These are phyloP conservation scores for Acer negundo DNA, from an alignment of 345 rosid species.

Conservation along the genomic window DNA sequence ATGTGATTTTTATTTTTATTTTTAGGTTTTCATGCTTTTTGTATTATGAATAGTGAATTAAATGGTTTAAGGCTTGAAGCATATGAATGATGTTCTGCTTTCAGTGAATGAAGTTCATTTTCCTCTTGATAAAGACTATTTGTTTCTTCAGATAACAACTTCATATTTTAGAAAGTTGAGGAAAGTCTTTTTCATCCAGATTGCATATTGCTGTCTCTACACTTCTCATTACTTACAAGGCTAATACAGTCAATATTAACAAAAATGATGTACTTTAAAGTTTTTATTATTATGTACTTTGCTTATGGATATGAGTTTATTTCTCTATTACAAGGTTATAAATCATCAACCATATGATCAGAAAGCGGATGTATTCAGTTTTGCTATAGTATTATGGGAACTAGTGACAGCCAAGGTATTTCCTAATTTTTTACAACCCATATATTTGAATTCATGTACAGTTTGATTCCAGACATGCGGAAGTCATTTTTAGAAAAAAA, in stretches of 20 bases:
- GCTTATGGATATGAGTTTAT: neutral
- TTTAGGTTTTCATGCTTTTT: neutral
- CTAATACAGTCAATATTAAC: neutral
- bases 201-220: neutral
- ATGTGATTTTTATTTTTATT: neutral
- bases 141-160: neutral
- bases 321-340: conserved; percentile 52
- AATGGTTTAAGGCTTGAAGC: neutral
- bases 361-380: conserved; percentile 77
- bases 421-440: neutral
- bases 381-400: conserved; percentile 82
- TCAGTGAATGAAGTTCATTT: neutral
- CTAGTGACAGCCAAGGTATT: conserved; percentile 73
- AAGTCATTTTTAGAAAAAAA: conserved; percentile 7
- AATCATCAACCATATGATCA: conserved; percentile 73
- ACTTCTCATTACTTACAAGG: neutral
- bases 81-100: neutral
- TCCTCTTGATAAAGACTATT: neutral
- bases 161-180: neutral
- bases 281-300: neutral
- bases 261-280: neutral
- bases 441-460: neutral
- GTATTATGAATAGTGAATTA: neutral
- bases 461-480: neutral
- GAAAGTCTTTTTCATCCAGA: neutral